Percentiles rank a stretch among this genome's conserved stretches.
Conservation (phyloP, 2,329 filamentous ascomycete genomes). For the Colletotrichum sp. region DNA sequence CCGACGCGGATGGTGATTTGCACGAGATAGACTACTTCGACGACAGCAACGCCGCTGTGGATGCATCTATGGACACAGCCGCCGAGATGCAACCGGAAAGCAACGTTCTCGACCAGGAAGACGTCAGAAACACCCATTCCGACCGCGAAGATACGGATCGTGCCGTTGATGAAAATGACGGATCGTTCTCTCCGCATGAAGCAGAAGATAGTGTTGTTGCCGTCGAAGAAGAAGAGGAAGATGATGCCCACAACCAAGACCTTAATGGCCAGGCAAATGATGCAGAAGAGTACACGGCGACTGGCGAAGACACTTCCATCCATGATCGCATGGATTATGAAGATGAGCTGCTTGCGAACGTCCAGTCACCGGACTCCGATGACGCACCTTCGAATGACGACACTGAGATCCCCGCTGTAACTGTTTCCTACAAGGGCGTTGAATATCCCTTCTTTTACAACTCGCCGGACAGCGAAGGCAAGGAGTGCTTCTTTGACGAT, state of each 20-base stretch:
- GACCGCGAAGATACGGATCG: neutral
- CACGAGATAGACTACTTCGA: conserved; percentile 38
- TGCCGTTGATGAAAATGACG: neutral
- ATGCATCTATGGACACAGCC: neutral
- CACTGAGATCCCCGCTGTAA: conserved; percentile 38
- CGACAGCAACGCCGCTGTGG: conserved; percentile 38
- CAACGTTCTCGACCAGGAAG: neutral
- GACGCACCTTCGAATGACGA: conserved; percentile 17
- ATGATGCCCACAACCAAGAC: neutral
- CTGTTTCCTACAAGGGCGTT: conserved; percentile 48
- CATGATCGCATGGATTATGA: conserved; percentile 14
- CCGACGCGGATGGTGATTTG: conserved; percentile 16
- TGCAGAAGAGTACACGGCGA: conserved; percentile 8
- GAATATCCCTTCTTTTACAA: conserved; percentile 46
- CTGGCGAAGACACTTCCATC: neutral
- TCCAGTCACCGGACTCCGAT: conserved; percentile 9
- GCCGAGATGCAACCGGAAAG: neutral
- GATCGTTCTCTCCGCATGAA: neutral
- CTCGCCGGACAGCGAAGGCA: conserved; percentile 28
- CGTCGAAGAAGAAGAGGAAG: neutral
- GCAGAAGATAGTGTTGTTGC: neutral
- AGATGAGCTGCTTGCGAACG: conserved; percentile 4
- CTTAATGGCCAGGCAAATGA: neutral
- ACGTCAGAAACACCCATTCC: neutral
- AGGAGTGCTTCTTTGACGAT: conserved; percentile 52